These are phyloP conservation scores for Trichoderma asperelloides DNA, from an alignment of 495 filamentous ascomycete species.

Conservation along the genomic window DNA sequence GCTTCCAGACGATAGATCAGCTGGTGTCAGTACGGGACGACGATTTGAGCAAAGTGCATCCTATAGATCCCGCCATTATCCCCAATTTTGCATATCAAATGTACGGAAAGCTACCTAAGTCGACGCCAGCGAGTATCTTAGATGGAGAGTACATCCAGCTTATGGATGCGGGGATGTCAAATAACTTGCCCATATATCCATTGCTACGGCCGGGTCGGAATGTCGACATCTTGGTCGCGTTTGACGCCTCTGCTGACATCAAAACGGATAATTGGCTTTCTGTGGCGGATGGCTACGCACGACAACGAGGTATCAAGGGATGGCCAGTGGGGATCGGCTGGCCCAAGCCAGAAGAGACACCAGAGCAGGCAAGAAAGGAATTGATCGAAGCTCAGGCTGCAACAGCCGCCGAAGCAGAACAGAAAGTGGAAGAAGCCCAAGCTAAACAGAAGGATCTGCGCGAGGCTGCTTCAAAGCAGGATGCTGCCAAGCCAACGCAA, in stretches of 20 bases:
- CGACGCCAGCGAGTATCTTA: slow-evolving; percentile 66
- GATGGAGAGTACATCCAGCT: slow-evolving; percentile 64
- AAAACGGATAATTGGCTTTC: slow-evolving; percentile 69
- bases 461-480: slow-evolving; percentile 10
- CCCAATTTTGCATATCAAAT: slow-evolving; percentile 83
- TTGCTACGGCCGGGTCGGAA: slow-evolving; percentile 78
- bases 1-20: slow-evolving; percentile 72
- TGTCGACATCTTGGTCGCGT: slow-evolving; percentile 73
- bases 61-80: slow-evolving; percentile 78
- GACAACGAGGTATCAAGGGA: slow-evolving; percentile 77
- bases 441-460: slow-evolving; percentile 33
- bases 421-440: slow-evolving; percentile 56
- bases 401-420: slow-evolving; percentile 47
- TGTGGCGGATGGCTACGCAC: slow-evolving; percentile 83
- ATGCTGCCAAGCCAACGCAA: slow-evolving; percentile 17
- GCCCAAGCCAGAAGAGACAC: slow-evolving; percentile 52
- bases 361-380: slow-evolving; percentile 48
- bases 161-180: slow-evolving; percentile 97
- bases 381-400: slow-evolving; percentile 60
- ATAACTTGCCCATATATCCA: slow-evolving; percentile 93
- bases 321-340: slow-evolving; percentile 91
- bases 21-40: slow-evolving; percentile 74
- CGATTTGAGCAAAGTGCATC: slow-evolving; percentile 80
- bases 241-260: slow-evolving; percentile 32
- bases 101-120: slow-evolving; percentile 60